A percentile compares a stretch with the other conserved stretches of the same genome.
phyloP scores from a whole-genome alignment of 768 basidiomycete species.

The Mycena rosella region DNA sequence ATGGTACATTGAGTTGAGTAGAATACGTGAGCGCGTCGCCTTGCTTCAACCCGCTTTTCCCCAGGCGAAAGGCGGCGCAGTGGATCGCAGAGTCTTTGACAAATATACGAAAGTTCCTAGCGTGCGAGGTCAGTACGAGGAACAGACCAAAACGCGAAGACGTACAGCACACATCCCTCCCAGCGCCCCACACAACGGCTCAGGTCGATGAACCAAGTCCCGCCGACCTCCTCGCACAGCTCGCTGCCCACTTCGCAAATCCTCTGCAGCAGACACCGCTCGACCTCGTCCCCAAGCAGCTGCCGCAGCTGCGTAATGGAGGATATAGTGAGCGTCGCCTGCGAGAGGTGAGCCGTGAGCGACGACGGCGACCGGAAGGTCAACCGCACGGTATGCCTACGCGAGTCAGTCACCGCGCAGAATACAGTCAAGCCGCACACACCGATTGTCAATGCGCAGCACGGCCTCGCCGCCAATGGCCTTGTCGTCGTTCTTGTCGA shows the following conservation, averaged over 20 bases:
- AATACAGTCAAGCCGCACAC: background rate
- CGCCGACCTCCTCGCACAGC: conserved; percentile 65
- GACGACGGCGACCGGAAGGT: conserved; percentile 83
- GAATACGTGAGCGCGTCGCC: conserved; percentile 58
- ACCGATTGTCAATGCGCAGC: conserved; percentile 70
- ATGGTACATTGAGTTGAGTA: conserved; percentile 44
- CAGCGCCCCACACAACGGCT: conserved; percentile 82
- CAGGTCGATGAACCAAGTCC: conserved; percentile 85
- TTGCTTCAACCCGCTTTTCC: conserved; percentile 55
- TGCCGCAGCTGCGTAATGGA: conserved; percentile 84
- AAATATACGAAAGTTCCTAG: conserved; percentile 77
- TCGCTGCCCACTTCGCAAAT: conserved; percentile 77
- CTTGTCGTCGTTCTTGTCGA: conserved; percentile 51
- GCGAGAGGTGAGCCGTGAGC: conserved; percentile 82
- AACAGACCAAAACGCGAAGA: conserved; percentile 34
- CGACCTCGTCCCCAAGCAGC: conserved; percentile 83
- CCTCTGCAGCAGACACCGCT: conserved; percentile 73
- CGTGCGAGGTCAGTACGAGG: background rate
- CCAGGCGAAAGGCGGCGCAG: conserved; percentile 70
- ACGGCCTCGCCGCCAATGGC: conserved; percentile 63
- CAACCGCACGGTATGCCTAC: conserved; percentile 79
- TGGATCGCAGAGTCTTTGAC: conserved; percentile 62
- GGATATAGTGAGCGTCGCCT: conserved; percentile 79
- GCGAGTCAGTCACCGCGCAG: background rate
- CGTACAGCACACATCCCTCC: conserved; percentile 84